Conservation (phyloP, 2,329 filamentous ascomycete genomes). For the Fonsecaea monophora region DNA sequence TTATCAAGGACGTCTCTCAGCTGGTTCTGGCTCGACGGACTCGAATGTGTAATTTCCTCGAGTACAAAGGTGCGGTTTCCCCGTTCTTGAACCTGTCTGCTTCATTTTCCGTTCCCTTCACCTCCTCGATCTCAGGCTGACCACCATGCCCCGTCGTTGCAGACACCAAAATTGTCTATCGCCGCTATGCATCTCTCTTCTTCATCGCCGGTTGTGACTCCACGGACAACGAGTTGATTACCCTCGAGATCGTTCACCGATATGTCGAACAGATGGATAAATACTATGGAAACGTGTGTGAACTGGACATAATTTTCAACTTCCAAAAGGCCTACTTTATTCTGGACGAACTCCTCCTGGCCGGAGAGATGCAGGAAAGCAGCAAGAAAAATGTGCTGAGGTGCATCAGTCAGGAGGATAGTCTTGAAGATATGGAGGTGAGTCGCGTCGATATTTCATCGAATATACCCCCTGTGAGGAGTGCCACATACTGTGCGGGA, state of each 20-base stretch:
- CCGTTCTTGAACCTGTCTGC: conserved; percentile 17
- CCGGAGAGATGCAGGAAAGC: conserved; percentile 97
- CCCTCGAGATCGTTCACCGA: conserved; percentile 96
- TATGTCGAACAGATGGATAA: conserved; percentile 99
- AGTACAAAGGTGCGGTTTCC: conserved; percentile 82
- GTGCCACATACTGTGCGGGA: neutral
- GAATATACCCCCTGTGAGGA: neutral
- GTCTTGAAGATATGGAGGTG: conserved; percentile 99
- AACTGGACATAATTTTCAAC: conserved; percentile 99
- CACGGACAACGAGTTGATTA: conserved; percentile 98
- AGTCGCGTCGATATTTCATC: conserved; percentile 48
- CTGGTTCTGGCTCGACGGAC: conserved; percentile 93
- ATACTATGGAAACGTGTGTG: conserved; percentile 99
- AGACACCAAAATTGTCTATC: conserved; percentile 99
- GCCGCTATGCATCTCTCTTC: conserved; percentile 97
- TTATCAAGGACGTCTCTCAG: conserved; percentile 99
- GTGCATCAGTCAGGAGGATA: conserved; percentile 96
- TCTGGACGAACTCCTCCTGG: conserved; percentile 91
- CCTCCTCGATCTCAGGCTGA: conserved; percentile 20
- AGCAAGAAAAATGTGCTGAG: conserved; percentile 98
- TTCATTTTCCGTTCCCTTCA: conserved; percentile 7
- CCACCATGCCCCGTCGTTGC: conserved; percentile 36
- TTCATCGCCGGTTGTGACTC: conserved; percentile 97
- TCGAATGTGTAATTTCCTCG: conserved; percentile 99
- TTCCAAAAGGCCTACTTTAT: conserved; percentile 99